These are phyloP conservation scores for Xanthoparmelia taractica DNA, from an alignment of 495 filamentous ascomycete species.

Conservation along the genomic window DNA sequence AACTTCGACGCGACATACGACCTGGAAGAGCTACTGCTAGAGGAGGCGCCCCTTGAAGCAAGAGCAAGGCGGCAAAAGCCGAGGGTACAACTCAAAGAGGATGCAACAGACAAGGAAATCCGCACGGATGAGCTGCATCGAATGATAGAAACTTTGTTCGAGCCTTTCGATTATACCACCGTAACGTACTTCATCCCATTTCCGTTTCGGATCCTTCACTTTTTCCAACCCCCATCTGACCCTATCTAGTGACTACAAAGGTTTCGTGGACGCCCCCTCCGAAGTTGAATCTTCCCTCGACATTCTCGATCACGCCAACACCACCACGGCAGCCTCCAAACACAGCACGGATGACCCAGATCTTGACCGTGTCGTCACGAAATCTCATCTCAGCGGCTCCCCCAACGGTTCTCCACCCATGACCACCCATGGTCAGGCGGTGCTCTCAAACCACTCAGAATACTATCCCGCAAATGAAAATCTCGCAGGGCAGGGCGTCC, in stretches of 20 bases:
- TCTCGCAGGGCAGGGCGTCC: not conserved
- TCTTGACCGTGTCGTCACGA: conserved; percentile 9
- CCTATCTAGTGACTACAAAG: conserved; percentile 24
- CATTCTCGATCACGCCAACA: conserved; percentile 20
- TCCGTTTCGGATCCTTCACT: not conserved
- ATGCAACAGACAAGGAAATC: conserved; percentile 93
- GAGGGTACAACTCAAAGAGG: conserved; percentile 79
- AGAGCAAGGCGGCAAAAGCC: conserved; percentile 88
- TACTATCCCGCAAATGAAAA: conserved; percentile 23
- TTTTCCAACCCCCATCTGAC: not conserved
- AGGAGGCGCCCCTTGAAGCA: conserved; percentile 93
- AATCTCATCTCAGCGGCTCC: conserved; percentile 16
- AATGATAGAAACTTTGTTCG: conserved; percentile 90
- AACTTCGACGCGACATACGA: conserved; percentile 99
- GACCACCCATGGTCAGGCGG: conserved; percentile 10
- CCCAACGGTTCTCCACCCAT: conserved; percentile 21
- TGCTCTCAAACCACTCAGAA: conserved; percentile 22
- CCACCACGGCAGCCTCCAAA: conserved; percentile 22
- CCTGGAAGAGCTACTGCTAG: conserved; percentile 84
- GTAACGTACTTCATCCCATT: conserved; percentile 58
- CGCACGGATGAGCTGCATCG: conserved; percentile 88
- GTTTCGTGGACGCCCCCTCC: conserved; percentile 19
- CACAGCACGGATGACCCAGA: conserved; percentile 23
- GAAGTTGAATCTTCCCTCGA: conserved; percentile 18
- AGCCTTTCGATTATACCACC: conserved; percentile 89